Conservation (phyloP, 164 flowering plant species). For the Berberis vulgaris region DNA sequence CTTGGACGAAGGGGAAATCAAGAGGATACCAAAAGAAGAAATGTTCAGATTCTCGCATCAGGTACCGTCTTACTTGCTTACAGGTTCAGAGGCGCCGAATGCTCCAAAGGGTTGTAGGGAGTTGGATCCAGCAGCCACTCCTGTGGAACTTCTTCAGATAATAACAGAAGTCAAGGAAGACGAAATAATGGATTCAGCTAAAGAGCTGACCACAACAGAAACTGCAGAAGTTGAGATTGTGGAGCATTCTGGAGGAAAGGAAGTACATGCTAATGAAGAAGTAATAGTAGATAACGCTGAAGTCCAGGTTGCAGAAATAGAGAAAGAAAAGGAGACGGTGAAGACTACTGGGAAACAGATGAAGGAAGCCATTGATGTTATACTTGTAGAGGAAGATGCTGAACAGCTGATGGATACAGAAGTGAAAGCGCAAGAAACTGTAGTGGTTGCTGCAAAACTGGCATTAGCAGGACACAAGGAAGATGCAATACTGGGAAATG, state of each 20-base stretch:
- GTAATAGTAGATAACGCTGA: slow-evolving; percentile 5
- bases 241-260: slow-evolving; percentile 3
- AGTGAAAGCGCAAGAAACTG: not conserved
- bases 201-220: slow-evolving; percentile 7
- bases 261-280: slow-evolving; percentile 5
- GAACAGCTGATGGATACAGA: not conserved
- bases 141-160: slow-evolving; percentile 56
- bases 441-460: not conserved
- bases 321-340: slow-evolving; percentile 5
- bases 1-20: slow-evolving; percentile 39
- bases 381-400: not conserved
- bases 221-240: slow-evolving; percentile 6
- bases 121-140: slow-evolving; percentile 77
- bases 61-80: slow-evolving; percentile 62
- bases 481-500: too few species aligned
- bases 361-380: not conserved
- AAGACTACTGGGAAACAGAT: slow-evolving; percentile 7
- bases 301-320: not conserved
- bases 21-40: slow-evolving; percentile 49
- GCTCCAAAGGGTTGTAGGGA: slow-evolving; percentile 70
- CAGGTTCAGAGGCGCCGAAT: slow-evolving; percentile 53
- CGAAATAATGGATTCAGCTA: slow-evolving; percentile 19
- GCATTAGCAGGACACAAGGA: not conserved
- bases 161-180: slow-evolving; percentile 35
- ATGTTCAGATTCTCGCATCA: slow-evolving; percentile 70